A percentile compares a stretch with the other conserved stretches of the same genome.
phyloP scores from a whole-genome alignment of 306 rosid species.

The Medicago arabica region DNA sequence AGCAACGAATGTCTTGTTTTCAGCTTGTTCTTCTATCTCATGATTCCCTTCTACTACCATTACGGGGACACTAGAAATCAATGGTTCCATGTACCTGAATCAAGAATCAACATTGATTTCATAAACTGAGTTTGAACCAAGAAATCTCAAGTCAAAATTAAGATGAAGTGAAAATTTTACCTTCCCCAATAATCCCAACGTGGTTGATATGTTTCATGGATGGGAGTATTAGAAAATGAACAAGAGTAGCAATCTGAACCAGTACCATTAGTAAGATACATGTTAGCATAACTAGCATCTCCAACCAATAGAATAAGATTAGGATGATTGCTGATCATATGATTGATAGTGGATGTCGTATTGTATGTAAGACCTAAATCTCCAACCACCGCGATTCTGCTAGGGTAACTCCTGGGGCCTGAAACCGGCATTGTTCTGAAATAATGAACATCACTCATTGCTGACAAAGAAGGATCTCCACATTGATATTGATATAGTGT shows the following conservation, averaged over 20 bases:
- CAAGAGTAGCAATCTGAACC: slow-evolving; percentile 76
- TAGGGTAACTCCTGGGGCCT: slow-evolving; percentile 80
- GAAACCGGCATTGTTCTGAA: slow-evolving; percentile 88
- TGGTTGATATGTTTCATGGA: slow-evolving; percentile 90
- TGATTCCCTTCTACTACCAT: slow-evolving; percentile 96
- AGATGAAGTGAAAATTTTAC: slow-evolving; percentile 34
- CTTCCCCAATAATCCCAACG: slow-evolving; percentile 99
- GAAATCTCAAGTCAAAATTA: slow-evolving; percentile 13
- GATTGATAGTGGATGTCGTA: slow-evolving; percentile 78
- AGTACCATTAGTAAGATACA: slow-evolving; percentile 83
- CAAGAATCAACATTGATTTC: slow-evolving; percentile 20
- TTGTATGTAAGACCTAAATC: slow-evolving; percentile 91
- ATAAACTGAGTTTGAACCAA: slow-evolving; percentile 17
- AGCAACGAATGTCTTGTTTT: slow-evolving; percentile 69
- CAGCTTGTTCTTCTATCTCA: slow-evolving; percentile 80
- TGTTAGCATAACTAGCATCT: slow-evolving; percentile 72
- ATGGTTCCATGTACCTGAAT: slow-evolving; percentile 82
- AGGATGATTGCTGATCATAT: slow-evolving; percentile 75
- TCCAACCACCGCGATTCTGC: slow-evolving; percentile 82
- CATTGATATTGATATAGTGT: slow-evolving; percentile 84
- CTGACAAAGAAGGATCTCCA: slow-evolving; percentile 74
- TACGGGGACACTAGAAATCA: slow-evolving; percentile 74
- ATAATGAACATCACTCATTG: slow-evolving; percentile 69
- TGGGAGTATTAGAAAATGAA: slow-evolving; percentile 75
- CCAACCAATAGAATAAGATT: slow-evolving; percentile 80